Evolutionary conservation across 2,329 filamentous ascomycete species (phyloP).

Genomic region (Exophiala sp.): DNA sequence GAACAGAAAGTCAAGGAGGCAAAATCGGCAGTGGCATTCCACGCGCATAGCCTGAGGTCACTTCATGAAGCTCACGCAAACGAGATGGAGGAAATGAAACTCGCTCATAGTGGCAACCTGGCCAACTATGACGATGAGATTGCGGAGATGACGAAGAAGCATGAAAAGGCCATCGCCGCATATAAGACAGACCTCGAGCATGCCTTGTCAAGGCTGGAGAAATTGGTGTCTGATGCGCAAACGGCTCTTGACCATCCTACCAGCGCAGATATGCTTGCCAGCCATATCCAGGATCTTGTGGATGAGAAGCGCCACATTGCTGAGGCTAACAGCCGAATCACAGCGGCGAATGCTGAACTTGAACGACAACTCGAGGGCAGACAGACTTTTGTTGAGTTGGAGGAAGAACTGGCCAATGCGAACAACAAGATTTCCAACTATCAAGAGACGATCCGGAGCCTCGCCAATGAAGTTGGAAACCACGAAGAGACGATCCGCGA

Average conservation of each 20-base stretch:
- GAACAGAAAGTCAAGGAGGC: constrained; percentile 43
- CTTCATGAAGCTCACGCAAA: constrained; percentile 36
- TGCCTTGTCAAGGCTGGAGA: constrained; percentile 34
- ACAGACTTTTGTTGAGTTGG: constrained; percentile 28
- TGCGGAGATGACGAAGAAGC: constrained; percentile 40
- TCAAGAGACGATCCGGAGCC: constrained; percentile 52
- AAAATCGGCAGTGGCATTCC: constrained; percentile 50
- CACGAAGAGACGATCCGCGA: constrained; percentile 42
- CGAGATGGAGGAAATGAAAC: constrained; percentile 31
- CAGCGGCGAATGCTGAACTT: constrained; percentile 26
- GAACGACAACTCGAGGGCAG: constrained; percentile 26
- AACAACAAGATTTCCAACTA: constrained; percentile 39
- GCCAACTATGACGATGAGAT: constrained; percentile 36
- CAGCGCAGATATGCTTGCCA: constrained; percentile 27
- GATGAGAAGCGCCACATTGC: constrained; percentile 25
- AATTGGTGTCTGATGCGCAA: constrained; percentile 22
- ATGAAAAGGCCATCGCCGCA: constrained; percentile 55
- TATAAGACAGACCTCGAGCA: constrained; percentile 59
- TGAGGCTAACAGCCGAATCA: constrained; percentile 22
- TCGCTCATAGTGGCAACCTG: constrained; percentile 25
- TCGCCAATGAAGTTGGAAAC: constrained; percentile 45
- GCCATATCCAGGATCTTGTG: constrained; percentile 26
- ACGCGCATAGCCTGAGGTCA: constrained; percentile 42
- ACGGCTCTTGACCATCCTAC: constrained; percentile 28
- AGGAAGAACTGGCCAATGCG: constrained; percentile 36